Conservation (phyloP, 176 grass and related monocot genomes). For the Triticum dicoccoides region DNA sequence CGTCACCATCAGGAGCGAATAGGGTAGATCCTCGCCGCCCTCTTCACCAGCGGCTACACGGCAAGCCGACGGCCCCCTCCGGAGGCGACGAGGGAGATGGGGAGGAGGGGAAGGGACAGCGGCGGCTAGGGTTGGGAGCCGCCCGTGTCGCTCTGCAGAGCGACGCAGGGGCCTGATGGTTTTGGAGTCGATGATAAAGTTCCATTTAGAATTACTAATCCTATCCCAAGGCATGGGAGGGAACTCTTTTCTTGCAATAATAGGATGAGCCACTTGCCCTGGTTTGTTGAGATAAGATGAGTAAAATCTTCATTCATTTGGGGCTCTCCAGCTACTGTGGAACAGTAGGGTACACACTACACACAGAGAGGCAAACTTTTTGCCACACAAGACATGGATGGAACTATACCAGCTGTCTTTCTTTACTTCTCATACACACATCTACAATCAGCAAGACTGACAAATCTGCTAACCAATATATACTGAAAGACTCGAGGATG, state of each 20-base stretch:
- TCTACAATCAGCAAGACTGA: conserved; percentile 1
- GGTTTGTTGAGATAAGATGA: background rate
- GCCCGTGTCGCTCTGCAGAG: too few relatives aligned
- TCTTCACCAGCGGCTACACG: too few relatives aligned
- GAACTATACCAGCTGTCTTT: background rate
- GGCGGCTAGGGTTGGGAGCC: too few relatives aligned
- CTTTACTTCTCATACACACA: conserved; percentile 24
- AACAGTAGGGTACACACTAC: conserved; percentile 2
- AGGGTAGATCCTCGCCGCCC: too few relatives aligned
- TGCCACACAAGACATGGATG: background rate
- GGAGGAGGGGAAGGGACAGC: too few relatives aligned
- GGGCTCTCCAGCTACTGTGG: conserved; percentile 13
- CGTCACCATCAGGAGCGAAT: too few relatives aligned
- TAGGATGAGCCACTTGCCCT: background rate
- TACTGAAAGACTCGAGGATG: conserved; percentile 72
- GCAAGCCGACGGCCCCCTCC: too few relatives aligned
- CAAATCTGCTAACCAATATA: conserved; percentile 4
- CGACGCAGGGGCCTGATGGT: too few relatives aligned
- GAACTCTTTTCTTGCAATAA: background rate
- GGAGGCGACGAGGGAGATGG: too few relatives aligned
- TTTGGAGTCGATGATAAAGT: background rate
- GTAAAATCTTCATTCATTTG: background rate
- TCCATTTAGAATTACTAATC: background rate
- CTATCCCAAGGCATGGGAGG: background rate
- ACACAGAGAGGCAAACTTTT: background rate